Base-by-base conservation (phyloP, 1,284 basidiomycete genomes). In the Ceratobasidium sp. region DNA sequence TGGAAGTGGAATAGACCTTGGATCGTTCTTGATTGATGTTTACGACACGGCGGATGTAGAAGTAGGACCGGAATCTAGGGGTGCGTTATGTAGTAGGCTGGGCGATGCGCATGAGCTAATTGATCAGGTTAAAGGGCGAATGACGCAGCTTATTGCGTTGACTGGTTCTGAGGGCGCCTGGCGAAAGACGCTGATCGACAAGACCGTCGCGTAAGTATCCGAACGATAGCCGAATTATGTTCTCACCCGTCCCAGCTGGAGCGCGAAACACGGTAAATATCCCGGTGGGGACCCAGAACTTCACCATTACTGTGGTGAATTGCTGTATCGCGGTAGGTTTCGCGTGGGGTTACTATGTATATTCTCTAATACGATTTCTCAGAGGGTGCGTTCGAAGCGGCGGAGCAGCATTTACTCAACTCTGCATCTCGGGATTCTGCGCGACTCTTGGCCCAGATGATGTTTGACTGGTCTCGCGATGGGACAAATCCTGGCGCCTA, bases 361-460 rank as follows among this genome's bases (percentile, higher is more conserved):
- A 16, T 46, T 46, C 42, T n/a, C 42, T n/a, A 36, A 44, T 3
- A 42, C 47, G n/a, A 49, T 21, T 66, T 52, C 49, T 46, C 74
- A 95, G 93, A 95, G 77, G 85, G 87, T 9, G 79, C 80, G 27
- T 93, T 88, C 75, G 85, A 87, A 56, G 76, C 77, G 16, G 93
- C 93, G 1, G 93, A 96, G 74, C 79, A 82, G 0, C 89, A 95
- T 79, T 82, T 97, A 39, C 81, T 98, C 11, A 84, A 89, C 6
- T 87, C 91, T 0, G 92, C 91, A 56, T 91, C 89, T 74, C 85
- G 92, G 59, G 94, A 96, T 73, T 91, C 93, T 54, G 93, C 91
- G 0, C 84, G 88, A 16, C 78, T 90, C 2, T 84, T 96, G n/a
- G 93, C 93, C 4, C 86, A 92, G 70, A 85, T 93, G 83, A 87